Evolutionary conservation across 2,329 filamentous ascomycete species (phyloP).

Genomic region (Arachnomyces sp.): DNA sequence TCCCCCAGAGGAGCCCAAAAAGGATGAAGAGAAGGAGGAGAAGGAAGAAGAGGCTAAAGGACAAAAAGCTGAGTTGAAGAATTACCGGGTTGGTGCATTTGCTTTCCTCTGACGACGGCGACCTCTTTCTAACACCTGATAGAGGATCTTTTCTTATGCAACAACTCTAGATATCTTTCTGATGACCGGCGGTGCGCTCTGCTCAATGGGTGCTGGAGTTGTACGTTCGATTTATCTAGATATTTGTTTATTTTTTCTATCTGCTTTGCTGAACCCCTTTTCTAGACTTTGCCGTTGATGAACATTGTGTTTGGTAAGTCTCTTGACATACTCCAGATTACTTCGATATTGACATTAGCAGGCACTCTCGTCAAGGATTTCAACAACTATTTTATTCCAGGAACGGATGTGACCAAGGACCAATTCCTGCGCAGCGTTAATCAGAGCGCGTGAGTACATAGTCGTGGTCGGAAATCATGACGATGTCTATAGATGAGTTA

Average conservation of each 20-base stretch:
- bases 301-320: slow-evolving; percentile 50
- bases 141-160: slow-evolving; percentile 19
- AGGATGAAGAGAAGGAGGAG: slow-evolving; percentile 26
- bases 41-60: slow-evolving; percentile 1
- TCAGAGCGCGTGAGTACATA: slow-evolving; percentile 25
- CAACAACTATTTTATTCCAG: slow-evolving; percentile 46
- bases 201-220: slow-evolving; percentile 19
- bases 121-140: slow-evolving; percentile 3
- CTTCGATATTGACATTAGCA: not conserved
- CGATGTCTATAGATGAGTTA: too few species aligned
- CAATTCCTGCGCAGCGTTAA: slow-evolving; percentile 47
- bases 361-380: slow-evolving; percentile 46
- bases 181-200: slow-evolving; percentile 15
- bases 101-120: not conserved
- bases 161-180: slow-evolving; percentile 13
- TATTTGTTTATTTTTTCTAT: not conserved
- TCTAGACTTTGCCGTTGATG: slow-evolving; percentile 42
- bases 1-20: too few species aligned
- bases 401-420: slow-evolving; percentile 34
- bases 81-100: slow-evolving; percentile 17
- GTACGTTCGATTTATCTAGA: slow-evolving; percentile 14
- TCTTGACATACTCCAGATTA: not conserved
- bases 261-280: too few species aligned
- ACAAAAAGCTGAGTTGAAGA: slow-evolving; percentile 11
- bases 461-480: slow-evolving; percentile 3